Base-by-base conservation (phyloP, 345 rosid species). In the Microcos paniculata region DNA sequence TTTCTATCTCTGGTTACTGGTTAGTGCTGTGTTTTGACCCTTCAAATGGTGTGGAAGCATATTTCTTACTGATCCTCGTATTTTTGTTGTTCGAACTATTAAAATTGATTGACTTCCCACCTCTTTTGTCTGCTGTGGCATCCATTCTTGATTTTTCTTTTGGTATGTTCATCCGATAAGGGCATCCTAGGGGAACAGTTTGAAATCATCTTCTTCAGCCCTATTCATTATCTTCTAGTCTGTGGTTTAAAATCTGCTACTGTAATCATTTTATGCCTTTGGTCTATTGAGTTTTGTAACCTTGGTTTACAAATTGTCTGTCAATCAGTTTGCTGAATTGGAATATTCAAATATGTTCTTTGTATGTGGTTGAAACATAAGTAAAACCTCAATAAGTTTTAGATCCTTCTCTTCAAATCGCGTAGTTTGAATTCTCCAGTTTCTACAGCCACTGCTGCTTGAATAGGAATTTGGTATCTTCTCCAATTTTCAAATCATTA, bases 21-120 rank as follows among this genome's bases (percentile, higher is more conserved):
- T 71, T 31, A 80, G 80, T 70, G 72, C 28, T 40, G 48, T 71
- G 69, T 45, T 16, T 80, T 56, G 40, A 62, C 49, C 59, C 57
- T 51, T 70, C 38, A 67, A 53, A 49, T 55, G 56, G 43, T 42
- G 8, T 53, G 40, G 42, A 66, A 33, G 61, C 55, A 21, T 53
- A 40, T 33, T 59, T 58, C 64, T 52, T 18, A 40, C 24, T 35
- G 70, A 42, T 46, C 55, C 40, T 42, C 28, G 2, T 13, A 40
- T 65, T 6, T 65, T 7, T 23, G 15, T 49, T 21, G 51, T 65
- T 43, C 1, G 21, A 14, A 18, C 35, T 43, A 45, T 66, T 66
- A 33, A 18, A 24, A 14, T 66, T 66, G 43, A 3, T 67, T 49
- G 21, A 16, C 21, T 26, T 67, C 15, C 23, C 55, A 30, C 40